Evolutionary conservation across 2,329 filamentous ascomycete species (phyloP), one percentile per base, ranked within the genome.

Genomic region (Sporothrix pseudoabietina): DNA sequence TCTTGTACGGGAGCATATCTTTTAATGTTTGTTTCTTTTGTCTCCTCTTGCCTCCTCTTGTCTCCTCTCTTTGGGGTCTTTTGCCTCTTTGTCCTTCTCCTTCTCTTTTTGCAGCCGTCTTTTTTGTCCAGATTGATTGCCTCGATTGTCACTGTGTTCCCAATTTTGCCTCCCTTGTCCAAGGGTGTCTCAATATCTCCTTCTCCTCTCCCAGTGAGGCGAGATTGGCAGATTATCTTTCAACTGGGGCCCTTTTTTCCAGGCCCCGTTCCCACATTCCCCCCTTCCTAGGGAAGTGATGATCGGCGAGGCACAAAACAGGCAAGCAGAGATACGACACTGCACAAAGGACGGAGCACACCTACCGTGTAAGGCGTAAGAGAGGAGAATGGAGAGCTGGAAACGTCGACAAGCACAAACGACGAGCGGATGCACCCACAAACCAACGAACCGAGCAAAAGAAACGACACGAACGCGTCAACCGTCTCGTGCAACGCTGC

Each of bases 271-370:
- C 26, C 68, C 68, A 70, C 52, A 57, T 70, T 57, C 39, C 66
- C 66, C 41, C 47, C 41, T 70, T 57, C 68, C 68, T n/a, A 70
- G 52, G 35, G 55, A 41, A 55, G 66, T 55, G 32, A 57, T 44
- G 68, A 70, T 70, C 68, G 22, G 52, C 68, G 14, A 44, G 2
- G 47, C 26, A 26, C 30, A 69, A 49, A 49, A 4, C 44, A 49
- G 26, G 26, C 26, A 26, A 26, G 26, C 26, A 12, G 6, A 39
- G 16, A 22, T 41, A 41, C 19, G 30, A 35, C 57, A 22, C 54
- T 32, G 54, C 35, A 35, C 8, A 8, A 35, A 26, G 26, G 26
- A 26, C 26, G 26, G 26, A 35, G 35, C 8, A 35, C 35, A 35
- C 35, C 4, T 35, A 4, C 35, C 8, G 35, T 55, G 52, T 32